phyloP scores from a whole-genome alignment of 2,329 filamentous ascomycete species.

The Arthrobotrys iridis region DNA sequence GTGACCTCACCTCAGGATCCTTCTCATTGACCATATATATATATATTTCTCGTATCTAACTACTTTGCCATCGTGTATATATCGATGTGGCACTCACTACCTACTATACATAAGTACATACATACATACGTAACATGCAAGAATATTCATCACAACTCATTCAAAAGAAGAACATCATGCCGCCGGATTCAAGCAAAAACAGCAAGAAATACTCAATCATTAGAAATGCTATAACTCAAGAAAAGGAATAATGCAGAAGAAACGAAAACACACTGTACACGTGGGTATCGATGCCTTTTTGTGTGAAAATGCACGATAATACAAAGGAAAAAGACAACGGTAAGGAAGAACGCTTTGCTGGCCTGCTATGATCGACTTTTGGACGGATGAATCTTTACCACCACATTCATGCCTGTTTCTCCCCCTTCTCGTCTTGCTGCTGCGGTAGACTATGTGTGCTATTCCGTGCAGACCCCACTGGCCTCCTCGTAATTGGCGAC shows the following conservation, averaged over 20 bases:
- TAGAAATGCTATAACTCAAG: slow-evolving; percentile 24
- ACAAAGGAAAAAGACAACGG: slow-evolving; percentile 15
- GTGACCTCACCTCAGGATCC: background rate
- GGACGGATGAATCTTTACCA: background rate
- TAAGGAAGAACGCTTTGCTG: background rate
- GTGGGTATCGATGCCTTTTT: slow-evolving; percentile 54
- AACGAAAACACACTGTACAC: slow-evolving; percentile 24
- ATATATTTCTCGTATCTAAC: background rate
- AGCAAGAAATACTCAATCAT: slow-evolving; percentile 17
- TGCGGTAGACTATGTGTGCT: slow-evolving; percentile 38
- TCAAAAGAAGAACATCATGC: slow-evolving; percentile 11
- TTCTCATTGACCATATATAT: slow-evolving; percentile 8
- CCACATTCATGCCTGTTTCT: slow-evolving; percentile 7
- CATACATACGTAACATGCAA: slow-evolving; percentile 7
- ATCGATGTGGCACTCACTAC: background rate
- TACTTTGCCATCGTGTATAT: slow-evolving; percentile 10
- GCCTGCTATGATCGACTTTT: slow-evolving; percentile 17
- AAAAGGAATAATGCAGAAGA: slow-evolving; percentile 12
- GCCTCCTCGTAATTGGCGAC: slow-evolving; percentile 27
- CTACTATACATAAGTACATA: slow-evolving; percentile 18
- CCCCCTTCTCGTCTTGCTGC: slow-evolving; percentile 18
- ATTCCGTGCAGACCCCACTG: slow-evolving; percentile 22
- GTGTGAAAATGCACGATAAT: slow-evolving; percentile 34
- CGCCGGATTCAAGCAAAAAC: background rate
- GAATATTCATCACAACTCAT: slow-evolving; percentile 6